Base-by-base conservation (phyloP, 495 filamentous ascomycete species). In the Aspergillus sclerotiicarbonarius region DNA sequence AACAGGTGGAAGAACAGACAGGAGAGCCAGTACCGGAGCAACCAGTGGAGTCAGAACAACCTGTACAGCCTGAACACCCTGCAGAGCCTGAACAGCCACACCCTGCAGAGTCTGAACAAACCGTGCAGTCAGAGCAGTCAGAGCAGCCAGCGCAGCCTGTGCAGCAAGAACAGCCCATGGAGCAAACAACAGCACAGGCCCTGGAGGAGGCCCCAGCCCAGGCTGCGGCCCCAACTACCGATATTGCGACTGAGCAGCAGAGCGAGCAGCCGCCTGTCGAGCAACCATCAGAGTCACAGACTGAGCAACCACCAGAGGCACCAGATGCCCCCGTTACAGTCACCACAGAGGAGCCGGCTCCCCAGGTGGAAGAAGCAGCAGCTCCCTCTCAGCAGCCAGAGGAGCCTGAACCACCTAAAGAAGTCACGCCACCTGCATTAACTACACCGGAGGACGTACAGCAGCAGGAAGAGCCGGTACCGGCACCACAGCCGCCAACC, bases 51-150 rank as follows among this genome's bases (percentile, higher is more conserved):
- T 53, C 33, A 35, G 59, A 61, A 18, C 49, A 51, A 7, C 39
- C 57, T 10, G 50, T 31, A 43, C 12, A 39, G 12, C 15, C 8
- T 20, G 39, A 33, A 33, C 3, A 21, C n/a, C 25, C 2, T 3
- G 25, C 2, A 25, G 2, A 25, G 25, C 25, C 25, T 3, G 25
- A 25, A 5, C 63, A 12, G 37, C 52, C 31, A 21, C 49, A 51
- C 8, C 39, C 57, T 10, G 50, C 29, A 33, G 9, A 39, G 12
- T 8, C 9, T 21, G 39, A 46, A 46, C 3, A 21, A n/a, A 2
- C 33, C 25, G 25, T 25, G 60, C 62, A 12, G 45, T 48, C 25
- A 59, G 65, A 48, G 12, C 53, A 6, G 47, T 54, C 15, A 61
- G 65, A 13, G 13, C 18, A 53, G 60, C 56, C 35, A 35, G 59